phyloP scores from a whole-genome alignment of 2,329 filamentous ascomycete genomes.

The Chlorencoelia australis region DNA sequence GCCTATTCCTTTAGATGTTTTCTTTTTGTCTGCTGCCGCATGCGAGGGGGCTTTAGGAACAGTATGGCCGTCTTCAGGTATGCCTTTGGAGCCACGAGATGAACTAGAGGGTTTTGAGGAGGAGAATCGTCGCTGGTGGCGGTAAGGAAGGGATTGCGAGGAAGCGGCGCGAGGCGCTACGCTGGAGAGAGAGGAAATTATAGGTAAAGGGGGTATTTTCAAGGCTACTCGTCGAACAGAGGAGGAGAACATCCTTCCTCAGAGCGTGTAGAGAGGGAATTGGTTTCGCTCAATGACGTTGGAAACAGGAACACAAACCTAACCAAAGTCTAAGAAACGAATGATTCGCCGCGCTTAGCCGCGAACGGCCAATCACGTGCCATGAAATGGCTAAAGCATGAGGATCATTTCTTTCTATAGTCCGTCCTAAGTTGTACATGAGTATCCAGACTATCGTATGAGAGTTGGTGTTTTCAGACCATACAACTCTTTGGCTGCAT shows the following conservation, averaged over 20 bases:
- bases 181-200: constrained; percentile 17
- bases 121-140: constrained; percentile 27
- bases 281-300: no score
- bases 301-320: no score
- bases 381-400: no score
- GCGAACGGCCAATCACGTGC: no score
- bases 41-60: constrained; percentile 17
- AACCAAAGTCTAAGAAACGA: no score
- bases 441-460: no score
- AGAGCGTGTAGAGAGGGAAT: constrained; percentile 5
- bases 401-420: no score
- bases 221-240: constrained; percentile 25
- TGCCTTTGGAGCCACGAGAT: constrained; percentile 1
- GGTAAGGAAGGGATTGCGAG: constrained; percentile 21
- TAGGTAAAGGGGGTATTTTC: constrained; percentile 19
- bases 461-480: no score
- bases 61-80: constrained; percentile 1
- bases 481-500: no score
- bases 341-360: no score
- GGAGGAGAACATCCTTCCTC: constrained; percentile 27
- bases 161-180: constrained; percentile 19
- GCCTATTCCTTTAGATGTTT: constrained; percentile 34
- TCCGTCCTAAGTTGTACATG: no score
- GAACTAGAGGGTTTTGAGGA: constrained; percentile 31
- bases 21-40: constrained; percentile 18